Evolutionary conservation across 805 yeast species (phyloP), one percentile per base, ranked within the genome.

Genomic region (Sporopachydermia quercuum): DNA sequence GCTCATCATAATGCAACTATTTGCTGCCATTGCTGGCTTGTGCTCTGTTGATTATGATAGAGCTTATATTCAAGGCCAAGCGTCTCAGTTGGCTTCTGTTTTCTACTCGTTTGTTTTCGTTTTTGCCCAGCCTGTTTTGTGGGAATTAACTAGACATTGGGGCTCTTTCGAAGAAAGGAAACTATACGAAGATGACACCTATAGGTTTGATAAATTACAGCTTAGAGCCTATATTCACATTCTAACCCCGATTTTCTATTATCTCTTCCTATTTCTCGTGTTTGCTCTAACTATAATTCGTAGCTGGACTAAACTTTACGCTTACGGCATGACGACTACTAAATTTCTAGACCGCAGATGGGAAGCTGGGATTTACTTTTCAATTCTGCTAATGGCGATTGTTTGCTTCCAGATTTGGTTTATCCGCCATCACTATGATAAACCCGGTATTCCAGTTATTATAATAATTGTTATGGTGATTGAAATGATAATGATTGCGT

Each of bases 131-230:
- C 49, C 43, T 23, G 42, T 46, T 15, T 43, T 36, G 11, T 50
- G 54, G 51, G 56, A 52, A 39, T 42, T 47, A 41, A 48, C 49
- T 3, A 40, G 57, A 16, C 51, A 50, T 35, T 52, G 57, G 57
- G 50, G 54, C 15, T 43, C 53, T 13, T 52, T 52, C 33, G 54
- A 53, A 37, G 53, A 51, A 19, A 42, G 56, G 6, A 48, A 49
- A 18, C 27, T 44, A 11, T 39, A 37, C 18, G 55, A 52, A 30
- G 49, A 39, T 11, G 53, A 52, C 38, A 52, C 54, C 13, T 51
- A 45, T 37, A 19, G 41, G 15, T 50, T 44, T 38, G 43, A 41
- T 33, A 35, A 37, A 19, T 37, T 40, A 16, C 51, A 51, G 35
- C 23, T 37, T n/a, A 36, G 54, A n/a, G 37, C 49, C n/a, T 39